Percentiles rank a stretch among this genome's conserved stretches.
Evolutionary conservation across 1,284 basidiomycete species (phyloP).

Genomic region (Athelia psychrophila): DNA sequence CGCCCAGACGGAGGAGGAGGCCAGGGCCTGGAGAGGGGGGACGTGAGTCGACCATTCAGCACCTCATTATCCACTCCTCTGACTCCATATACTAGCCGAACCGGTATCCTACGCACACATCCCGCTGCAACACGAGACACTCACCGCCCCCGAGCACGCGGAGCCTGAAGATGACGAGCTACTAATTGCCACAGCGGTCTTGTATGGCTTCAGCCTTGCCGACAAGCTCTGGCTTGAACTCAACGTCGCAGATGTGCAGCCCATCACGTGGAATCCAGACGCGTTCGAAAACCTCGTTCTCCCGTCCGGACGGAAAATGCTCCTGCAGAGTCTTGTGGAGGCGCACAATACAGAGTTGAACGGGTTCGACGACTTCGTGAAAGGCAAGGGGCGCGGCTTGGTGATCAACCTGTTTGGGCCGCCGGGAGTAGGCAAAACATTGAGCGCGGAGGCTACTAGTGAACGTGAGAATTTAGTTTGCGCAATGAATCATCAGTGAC

Average conservation of each 20-base stretch:
- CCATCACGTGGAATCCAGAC: conserved; percentile 54
- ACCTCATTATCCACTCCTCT: conserved; percentile 14
- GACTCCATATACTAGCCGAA: conserved; percentile 6
- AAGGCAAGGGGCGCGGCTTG: conserved; percentile 59
- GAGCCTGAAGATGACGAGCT: conserved; percentile 49
- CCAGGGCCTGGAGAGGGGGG: background rate
- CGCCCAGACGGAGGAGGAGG: background rate
- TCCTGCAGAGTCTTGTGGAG: conserved; percentile 56
- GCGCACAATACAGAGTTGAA: conserved; percentile 45
- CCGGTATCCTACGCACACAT: background rate
- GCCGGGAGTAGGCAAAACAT: conserved; percentile 53
- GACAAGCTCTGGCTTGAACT: conserved; percentile 66
- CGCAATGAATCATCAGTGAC: conserved; percentile 63
- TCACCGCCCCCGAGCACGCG: conserved; percentile 18
- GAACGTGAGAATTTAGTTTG: conserved; percentile 36
- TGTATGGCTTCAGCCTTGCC: conserved; percentile 56
- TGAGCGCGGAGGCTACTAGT: conserved; percentile 11
- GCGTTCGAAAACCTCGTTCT: conserved; percentile 59
- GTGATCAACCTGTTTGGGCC: conserved; percentile 61
- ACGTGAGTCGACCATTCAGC: no score
- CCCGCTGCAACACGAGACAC: conserved; percentile 17
- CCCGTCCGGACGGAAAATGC: conserved; percentile 45
- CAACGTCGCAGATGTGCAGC: conserved; percentile 44
- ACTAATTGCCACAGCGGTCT: conserved; percentile 51
- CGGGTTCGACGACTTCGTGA: conserved; percentile 62